phyloP scores from a whole-genome alignment of 345 rosid species.

The Salix brachista region DNA sequence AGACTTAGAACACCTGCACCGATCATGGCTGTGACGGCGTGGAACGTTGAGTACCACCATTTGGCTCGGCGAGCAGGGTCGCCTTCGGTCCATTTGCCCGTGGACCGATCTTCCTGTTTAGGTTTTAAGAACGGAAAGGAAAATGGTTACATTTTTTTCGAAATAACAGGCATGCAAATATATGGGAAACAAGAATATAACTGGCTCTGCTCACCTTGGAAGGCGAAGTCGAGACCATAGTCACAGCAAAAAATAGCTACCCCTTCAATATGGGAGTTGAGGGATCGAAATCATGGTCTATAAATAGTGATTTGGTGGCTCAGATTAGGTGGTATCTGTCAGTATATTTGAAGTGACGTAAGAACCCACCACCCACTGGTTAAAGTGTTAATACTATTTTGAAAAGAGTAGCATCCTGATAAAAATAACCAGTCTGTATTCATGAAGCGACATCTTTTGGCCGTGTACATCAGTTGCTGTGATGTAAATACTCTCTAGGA shows the following conservation, averaged over 20 bases:
- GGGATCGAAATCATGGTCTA: slow-evolving; percentile 7
- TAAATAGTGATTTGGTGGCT: slow-evolving; percentile 15
- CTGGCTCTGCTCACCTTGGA: slow-evolving; percentile 35
- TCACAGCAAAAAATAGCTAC: not conserved
- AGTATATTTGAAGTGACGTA: not conserved
- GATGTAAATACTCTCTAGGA: not conserved
- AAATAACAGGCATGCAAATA: not conserved
- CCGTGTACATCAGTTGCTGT: not conserved
- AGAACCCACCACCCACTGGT: not conserved
- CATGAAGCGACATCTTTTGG: not conserved
- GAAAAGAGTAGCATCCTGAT: not conserved
- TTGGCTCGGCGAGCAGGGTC: slow-evolving; percentile 66
- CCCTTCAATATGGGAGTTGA: slow-evolving; percentile 11
- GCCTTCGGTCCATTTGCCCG: slow-evolving; percentile 56
- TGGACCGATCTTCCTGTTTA: slow-evolving; percentile 42
- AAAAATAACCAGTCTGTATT: not conserved
- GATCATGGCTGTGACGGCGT: slow-evolving; percentile 90
- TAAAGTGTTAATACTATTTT: not conserved
- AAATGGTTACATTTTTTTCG: not conserved
- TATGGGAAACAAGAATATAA: not conserved
- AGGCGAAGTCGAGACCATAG: slow-evolving; percentile 61
- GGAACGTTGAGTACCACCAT: slow-evolving; percentile 99
- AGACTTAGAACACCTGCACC: slow-evolving; percentile 96
- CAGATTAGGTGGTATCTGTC: not conserved
- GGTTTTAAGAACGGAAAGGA: not conserved